These are phyloP conservation scores for Podospora tetraspora DNA, from an alignment of 495 filamentous ascomycete genomes.

Conservation along the genomic window DNA sequence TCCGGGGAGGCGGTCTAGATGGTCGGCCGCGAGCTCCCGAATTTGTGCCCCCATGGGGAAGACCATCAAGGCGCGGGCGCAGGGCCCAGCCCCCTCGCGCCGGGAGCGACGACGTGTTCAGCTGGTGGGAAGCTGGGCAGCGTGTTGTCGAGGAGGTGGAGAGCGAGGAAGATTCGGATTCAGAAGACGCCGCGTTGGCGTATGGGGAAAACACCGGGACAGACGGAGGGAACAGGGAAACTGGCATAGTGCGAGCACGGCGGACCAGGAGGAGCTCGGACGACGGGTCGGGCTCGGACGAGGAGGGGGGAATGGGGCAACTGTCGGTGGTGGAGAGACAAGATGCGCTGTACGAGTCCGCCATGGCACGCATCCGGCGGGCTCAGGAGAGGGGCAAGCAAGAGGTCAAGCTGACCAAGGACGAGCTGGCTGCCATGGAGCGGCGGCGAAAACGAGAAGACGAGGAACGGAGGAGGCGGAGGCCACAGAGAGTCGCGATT, in stretches of 20 bases:
- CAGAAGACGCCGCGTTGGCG: conserved; percentile 51
- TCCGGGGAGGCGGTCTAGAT: conserved; percentile 99
- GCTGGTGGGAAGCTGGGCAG: conserved; percentile 38
- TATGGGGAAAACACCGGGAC: conserved; percentile 45
- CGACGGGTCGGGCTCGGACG: conserved; percentile 50
- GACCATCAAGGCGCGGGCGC: conserved; percentile 85
- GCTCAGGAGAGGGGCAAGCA: conserved; percentile 66
- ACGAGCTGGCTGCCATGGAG: conserved; percentile 72
- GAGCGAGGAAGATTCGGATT: conserved; percentile 56
- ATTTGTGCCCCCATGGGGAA: conserved; percentile 93
- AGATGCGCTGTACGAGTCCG: conserved; percentile 66
- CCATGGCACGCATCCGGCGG: conserved; percentile 68
- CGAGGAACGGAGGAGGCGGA: conserved; percentile 33
- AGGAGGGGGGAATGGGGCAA: conserved; percentile 42
- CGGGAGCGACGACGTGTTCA: conserved; percentile 45
- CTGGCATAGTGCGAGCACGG: conserved; percentile 36
- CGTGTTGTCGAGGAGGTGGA: conserved; percentile 66
- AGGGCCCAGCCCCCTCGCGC: conserved; percentile 55
- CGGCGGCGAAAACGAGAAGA: conserved; percentile 53
- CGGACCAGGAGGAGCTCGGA: conserved; percentile 45
- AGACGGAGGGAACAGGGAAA: conserved; percentile 47
- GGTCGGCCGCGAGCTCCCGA: conserved; percentile 99
- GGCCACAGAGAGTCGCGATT: conserved; percentile 38
- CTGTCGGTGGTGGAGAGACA: conserved; percentile 56
- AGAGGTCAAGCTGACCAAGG: conserved; percentile 69